These are phyloP conservation scores for Podaxis mareebaensis DNA, from an alignment of 768 basidiomycete species.

Conservation along the genomic window DNA sequence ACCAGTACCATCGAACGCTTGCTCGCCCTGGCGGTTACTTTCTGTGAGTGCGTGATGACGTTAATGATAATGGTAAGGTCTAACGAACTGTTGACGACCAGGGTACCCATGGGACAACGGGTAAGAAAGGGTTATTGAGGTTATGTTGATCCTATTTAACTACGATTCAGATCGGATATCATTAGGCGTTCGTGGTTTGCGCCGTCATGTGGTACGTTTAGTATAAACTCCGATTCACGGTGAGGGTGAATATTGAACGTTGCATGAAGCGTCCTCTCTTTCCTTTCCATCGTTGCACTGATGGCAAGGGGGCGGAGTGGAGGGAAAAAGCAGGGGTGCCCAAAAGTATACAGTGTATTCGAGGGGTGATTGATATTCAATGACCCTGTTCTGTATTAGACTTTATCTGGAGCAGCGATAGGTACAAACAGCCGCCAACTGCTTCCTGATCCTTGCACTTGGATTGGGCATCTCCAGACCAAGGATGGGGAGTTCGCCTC, in stretches of 20 bases:
- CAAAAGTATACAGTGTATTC: neutral
- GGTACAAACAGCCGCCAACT: too few relatives aligned
- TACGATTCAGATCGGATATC: constrained; percentile 30
- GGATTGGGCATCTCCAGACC: too few relatives aligned
- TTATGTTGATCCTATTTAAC: neutral
- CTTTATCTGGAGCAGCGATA: too few relatives aligned
- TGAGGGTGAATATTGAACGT: neutral
- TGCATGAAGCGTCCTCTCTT: constrained; percentile 27
- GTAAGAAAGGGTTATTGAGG: constrained; percentile 17
- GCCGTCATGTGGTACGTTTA: constrained; percentile 31
- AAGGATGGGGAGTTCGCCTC: too few relatives aligned
- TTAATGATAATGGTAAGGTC: neutral
- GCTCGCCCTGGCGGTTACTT: constrained; percentile 33
- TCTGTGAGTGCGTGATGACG: constrained; percentile 32
- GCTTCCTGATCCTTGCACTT: too few relatives aligned
- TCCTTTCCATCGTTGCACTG: constrained; percentile 32
- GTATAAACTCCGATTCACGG: neutral
- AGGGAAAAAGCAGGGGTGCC: constrained; percentile 16
- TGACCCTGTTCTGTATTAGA: too few relatives aligned
- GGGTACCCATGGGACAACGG: constrained; percentile 34
- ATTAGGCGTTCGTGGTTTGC: constrained; percentile 39
- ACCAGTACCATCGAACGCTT: constrained; percentile 33
- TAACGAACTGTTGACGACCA: constrained; percentile 9
- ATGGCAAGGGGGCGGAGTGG: constrained; percentile 35
- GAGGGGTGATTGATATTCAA: too few relatives aligned